Evolutionary conservation across 1,139 yeast species (phyloP).

Genomic region (Geotrichum fermentans): DNA sequence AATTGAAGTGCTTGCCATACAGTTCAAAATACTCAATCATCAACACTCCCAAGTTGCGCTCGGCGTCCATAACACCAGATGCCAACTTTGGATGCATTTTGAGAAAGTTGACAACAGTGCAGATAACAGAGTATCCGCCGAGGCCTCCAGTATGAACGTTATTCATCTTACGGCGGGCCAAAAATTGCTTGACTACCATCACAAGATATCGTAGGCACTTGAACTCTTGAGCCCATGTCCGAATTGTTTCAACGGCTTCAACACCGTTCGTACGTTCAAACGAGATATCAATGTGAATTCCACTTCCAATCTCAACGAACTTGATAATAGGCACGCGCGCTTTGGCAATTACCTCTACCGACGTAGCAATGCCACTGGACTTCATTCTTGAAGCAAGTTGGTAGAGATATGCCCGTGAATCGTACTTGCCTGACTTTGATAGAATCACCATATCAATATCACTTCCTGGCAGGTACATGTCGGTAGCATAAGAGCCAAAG

Average conservation of each 20-base stretch:
- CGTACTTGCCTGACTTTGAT: constrained; percentile 61
- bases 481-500: constrained; percentile 95
- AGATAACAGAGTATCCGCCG: constrained; percentile 91
- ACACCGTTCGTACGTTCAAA: constrained; percentile 86
- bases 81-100: constrained; percentile 70
- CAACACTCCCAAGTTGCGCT: constrained; percentile 79
- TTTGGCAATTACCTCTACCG: constrained; percentile 81
- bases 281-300: constrained; percentile 81
- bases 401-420: constrained; percentile 62
- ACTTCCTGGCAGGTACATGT: constrained; percentile 87
- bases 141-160: constrained; percentile 95
- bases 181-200: constrained; percentile 77
- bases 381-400: constrained; percentile 70
- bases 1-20: constrained; percentile 90
- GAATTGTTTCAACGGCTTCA: constrained; percentile 74
- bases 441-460: constrained; percentile 93
- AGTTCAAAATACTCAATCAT: constrained; percentile 90
- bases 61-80: constrained; percentile 60
- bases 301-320: constrained; percentile 69
- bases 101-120: constrained; percentile 78
- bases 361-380: constrained; percentile 56
- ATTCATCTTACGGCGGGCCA: constrained; percentile 72
- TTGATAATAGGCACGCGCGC: constrained; percentile 96
- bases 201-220: constrained; percentile 86
- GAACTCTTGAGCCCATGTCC: constrained; percentile 65